Evolutionary conservation across 495 filamentous ascomycete genomes (phyloP).

Genomic region (Evernia prunastri): DNA sequence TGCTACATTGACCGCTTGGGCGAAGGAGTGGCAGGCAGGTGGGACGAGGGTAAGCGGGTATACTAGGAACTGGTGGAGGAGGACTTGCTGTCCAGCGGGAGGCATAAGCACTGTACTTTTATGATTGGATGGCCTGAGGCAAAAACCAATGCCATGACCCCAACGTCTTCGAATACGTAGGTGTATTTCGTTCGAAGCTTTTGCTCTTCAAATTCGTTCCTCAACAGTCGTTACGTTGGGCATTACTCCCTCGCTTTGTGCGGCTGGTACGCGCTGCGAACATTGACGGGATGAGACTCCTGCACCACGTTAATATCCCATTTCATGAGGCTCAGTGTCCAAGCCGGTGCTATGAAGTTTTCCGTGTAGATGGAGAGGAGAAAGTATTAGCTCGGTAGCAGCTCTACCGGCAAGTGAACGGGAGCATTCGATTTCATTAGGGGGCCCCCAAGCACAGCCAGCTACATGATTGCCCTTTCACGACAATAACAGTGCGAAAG

Average conservation of each 20-base stretch:
- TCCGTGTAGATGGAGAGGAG: no score
- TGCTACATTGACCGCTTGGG: constrained; percentile 49
- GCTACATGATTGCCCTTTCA: no score
- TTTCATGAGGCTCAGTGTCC: no score
- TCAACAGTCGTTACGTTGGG: neutral
- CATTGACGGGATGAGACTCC: neutral
- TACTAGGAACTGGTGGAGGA: neutral
- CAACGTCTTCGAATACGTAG: constrained; percentile 8
- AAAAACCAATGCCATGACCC: constrained; percentile 1
- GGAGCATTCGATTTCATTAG: no score
- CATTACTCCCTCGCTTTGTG: neutral
- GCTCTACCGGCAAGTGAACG: no score
- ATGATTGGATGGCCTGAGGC: neutral
- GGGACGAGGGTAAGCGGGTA: neutral
- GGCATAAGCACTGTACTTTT: neutral
- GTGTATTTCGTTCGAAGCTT: neutral
- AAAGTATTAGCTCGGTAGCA: no score
- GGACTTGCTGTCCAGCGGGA: neutral
- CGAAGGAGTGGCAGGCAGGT: neutral
- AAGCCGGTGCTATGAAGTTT: no score
- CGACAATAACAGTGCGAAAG: neutral
- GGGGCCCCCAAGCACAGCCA: no score
- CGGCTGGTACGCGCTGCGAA: neutral
- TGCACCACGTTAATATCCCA: no score
- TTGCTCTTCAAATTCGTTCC: neutral